These are phyloP conservation scores for Tuber borchii DNA, from an alignment of 495 filamentous ascomycete species.

Conservation along the genomic window DNA sequence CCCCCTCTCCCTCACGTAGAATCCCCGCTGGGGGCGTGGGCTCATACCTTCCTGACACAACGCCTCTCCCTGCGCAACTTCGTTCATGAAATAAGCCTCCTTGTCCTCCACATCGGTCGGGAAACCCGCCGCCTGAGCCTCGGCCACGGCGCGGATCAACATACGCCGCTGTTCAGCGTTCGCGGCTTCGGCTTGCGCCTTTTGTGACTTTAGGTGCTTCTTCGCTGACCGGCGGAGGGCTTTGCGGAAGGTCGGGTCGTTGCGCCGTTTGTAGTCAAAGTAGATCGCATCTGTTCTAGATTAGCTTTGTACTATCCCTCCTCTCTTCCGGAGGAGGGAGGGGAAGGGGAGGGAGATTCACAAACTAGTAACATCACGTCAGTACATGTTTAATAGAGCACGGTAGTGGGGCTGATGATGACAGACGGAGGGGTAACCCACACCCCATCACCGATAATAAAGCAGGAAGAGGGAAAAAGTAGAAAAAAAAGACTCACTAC, in stretches of 20 bases:
- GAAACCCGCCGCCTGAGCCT: constrained; percentile 83
- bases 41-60: constrained; percentile 64
- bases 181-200: constrained; percentile 65
- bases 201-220: constrained; percentile 63
- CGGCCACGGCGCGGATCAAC: constrained; percentile 64
- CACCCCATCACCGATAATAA: neutral
- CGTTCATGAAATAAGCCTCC: constrained; percentile 88
- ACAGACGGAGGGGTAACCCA: constrained; percentile 7
- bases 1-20: neutral
- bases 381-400: constrained; percentile 11
- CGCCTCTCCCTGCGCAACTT: constrained; percentile 77
- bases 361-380: constrained; percentile 21
- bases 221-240: constrained; percentile 75
- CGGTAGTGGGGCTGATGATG: constrained; percentile 5
- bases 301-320: constrained; percentile 46
- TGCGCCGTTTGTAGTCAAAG: constrained; percentile 89
- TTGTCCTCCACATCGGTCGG: constrained; percentile 84
- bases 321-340: neutral
- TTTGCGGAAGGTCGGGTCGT: constrained; percentile 78
- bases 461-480: neutral
- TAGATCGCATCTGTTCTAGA: constrained; percentile 62
- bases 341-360: constrained; percentile 17
- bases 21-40: neutral
- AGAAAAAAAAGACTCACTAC: constrained; percentile 27
- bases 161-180: constrained; percentile 61